A percentile compares a stretch with the other conserved stretches of the same genome.
Conservation (phyloP, 495 filamentous ascomycete genomes). For the Penicillium dipodomyicola region DNA sequence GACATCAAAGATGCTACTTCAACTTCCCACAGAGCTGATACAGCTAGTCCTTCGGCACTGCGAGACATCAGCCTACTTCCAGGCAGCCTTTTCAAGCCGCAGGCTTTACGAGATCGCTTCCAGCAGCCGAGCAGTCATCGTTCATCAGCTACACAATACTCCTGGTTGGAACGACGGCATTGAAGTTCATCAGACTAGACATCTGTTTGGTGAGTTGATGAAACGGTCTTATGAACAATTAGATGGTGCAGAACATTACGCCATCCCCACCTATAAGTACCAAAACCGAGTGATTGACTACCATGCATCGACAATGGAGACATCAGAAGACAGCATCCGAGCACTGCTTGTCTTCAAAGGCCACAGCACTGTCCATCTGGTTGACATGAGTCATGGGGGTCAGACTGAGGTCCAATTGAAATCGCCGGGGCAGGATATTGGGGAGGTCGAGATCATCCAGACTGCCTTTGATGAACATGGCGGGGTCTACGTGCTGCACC, state of each 20-base stretch:
- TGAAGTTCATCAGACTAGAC: conserved; percentile 18
- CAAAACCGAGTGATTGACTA: conserved; percentile 24
- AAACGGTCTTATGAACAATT: conserved; percentile 26
- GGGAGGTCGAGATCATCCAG: conserved; percentile 32
- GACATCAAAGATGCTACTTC: conserved; percentile 28
- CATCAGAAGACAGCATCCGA: conserved; percentile 6
- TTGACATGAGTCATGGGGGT: conserved; percentile 19
- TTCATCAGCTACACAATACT: conserved; percentile 35
- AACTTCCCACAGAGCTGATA: conserved; percentile 42
- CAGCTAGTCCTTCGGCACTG: conserved; percentile 38
- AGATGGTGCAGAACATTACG: conserved; percentile 33
- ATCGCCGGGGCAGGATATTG: conserved; percentile 26
- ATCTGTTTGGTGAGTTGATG: conserved; percentile 31
- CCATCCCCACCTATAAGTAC: conserved; percentile 28
- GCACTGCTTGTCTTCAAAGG: conserved; percentile 29
- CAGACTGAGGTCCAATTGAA: conserved; percentile 16
- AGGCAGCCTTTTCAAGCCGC: conserved; percentile 34
- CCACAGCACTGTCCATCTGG: conserved; percentile 30
- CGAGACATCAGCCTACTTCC: conserved; percentile 34
- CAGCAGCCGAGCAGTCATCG: conserved; percentile 52
- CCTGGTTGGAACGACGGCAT: conserved; percentile 26
- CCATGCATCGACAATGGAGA: conserved; percentile 30
- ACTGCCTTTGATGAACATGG: conserved; percentile 27
- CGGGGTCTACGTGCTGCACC: conserved; percentile 34
- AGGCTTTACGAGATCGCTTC: conserved; percentile 82